Conservation (phyloP, 345 rosid genomes). For the Brassica nigra region DNA sequence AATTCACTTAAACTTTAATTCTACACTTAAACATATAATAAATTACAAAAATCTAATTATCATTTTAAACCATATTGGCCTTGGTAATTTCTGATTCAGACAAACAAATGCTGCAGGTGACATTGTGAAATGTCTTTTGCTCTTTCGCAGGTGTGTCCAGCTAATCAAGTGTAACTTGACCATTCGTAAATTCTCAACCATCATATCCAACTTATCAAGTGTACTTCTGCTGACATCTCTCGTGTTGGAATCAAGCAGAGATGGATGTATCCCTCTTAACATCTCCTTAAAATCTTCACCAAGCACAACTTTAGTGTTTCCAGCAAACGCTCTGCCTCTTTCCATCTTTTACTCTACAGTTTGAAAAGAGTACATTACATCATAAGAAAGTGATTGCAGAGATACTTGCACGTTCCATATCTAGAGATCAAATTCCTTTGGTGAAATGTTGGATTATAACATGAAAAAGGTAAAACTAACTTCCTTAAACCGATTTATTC, state of each 20-base stretch:
- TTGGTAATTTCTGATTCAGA: slow-evolving; percentile 58
- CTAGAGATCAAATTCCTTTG: too few relatives aligned
- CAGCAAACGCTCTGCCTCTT: slow-evolving; percentile 47
- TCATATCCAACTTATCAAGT: slow-evolving; percentile 51
- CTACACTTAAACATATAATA: too few relatives aligned
- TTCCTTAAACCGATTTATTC: slow-evolving; percentile 49
- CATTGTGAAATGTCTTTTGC: slow-evolving; percentile 33
- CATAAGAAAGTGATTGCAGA: not conserved
- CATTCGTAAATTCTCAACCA: slow-evolving; percentile 48
- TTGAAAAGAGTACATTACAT: not conserved
- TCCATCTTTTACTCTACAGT: slow-evolving; percentile 51
- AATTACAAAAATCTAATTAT: too few relatives aligned
- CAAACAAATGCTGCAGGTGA: slow-evolving; percentile 50
- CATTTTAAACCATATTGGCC: slow-evolving; percentile 32
- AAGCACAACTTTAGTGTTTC: slow-evolving; percentile 53
- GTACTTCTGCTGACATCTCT: slow-evolving; percentile 52
- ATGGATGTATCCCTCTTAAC: slow-evolving; percentile 48
- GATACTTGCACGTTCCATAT: not conserved
- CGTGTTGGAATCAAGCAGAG: slow-evolving; percentile 44
- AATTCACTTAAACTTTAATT: too few relatives aligned
- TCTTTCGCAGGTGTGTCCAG: slow-evolving; percentile 67
- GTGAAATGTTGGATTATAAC: not conserved
- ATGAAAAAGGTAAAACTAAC: slow-evolving; percentile 17
- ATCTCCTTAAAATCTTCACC: slow-evolving; percentile 56
- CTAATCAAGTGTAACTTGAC: slow-evolving; percentile 46